Base-by-base conservation (phyloP, 352 stramenopile species). In the Pseudoperonospora humuli region DNA sequence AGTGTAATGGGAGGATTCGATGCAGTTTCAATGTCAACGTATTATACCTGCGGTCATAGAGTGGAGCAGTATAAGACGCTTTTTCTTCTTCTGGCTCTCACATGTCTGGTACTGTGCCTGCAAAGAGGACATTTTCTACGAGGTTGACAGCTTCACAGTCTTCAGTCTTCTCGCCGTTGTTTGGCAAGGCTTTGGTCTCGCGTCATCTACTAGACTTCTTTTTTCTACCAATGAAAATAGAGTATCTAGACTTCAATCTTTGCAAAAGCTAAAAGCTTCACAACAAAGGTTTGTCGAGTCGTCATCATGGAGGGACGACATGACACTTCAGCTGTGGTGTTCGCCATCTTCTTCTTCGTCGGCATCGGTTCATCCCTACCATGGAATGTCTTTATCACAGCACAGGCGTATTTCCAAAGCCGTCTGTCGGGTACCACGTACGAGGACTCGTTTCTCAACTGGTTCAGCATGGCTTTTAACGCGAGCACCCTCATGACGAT, bases 361-460 rank as follows among this genome's bases (percentile, higher is more conserved):
- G 81, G 81, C 61, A 58, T 93, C 44, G 78, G 71, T 6, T 79
- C 72, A 9, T 79, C 75, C 18, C 66, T 93, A 29, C 78, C 81
- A 31, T 93, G 76, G 77, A 93, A 93, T 35, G 77, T 91, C 15
- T 93, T 93, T 49, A 85, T 93, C 57, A 93, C 78, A 2, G 81
- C 75, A 14, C 71, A 88, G 48, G 54, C 66, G 36, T 93, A 91
- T 65, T 93, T 93, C 50, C 58, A 72, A 18, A 42, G 67, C 31
- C 77, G 81, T 1, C 58, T 93, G 25, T 49, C 48, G 2, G 40
- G 67, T 14, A 91, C 78, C 8, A 53, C 64, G 28, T 87, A 86
- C 34, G 73, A 86, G 42, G 72, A 78, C 26, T 83, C 72, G 29
- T 93, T 93, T 49, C 68, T 91, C 15, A 90, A 86, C 49, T 93